Evolutionary conservation across 306 rosid genomes (phyloP), one percentile per base, ranked within the genome.

Genomic region (Acacia melanoxylon): DNA sequence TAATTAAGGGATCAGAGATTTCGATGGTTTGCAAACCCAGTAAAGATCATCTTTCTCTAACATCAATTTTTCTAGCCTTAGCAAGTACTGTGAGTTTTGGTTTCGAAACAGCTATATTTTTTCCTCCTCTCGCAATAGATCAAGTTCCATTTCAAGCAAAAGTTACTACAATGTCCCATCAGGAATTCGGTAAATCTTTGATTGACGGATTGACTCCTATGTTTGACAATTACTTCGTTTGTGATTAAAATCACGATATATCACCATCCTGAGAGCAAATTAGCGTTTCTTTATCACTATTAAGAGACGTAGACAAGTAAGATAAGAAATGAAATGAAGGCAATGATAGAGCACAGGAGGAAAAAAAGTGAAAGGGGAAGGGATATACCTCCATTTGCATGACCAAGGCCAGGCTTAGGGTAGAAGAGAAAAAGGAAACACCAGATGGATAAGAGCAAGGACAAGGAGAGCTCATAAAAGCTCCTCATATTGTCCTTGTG

Each of bases 391-490:
- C 75, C 85, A 35, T 77, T 86, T 25, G 89, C 94, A 51, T 87
- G 87, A 82, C 91, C 90, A 65, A 89, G 83, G 75, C 85, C 89
- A 83, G 89, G 91, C 25, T 81, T 83, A 76, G 90, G 80, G 85
- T 89, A 84, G 89, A 86, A 85, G 77, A 90, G 67, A 84, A 91
- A 89, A 56, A 86, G 77, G 62, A 94, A 89, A 65, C 93, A 92
- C 88, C 92, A 91, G 0, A 92, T 86, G 3, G 93, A 91, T 79
- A 94, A 78, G 63, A 92, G 35, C 75, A 92, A 86, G 76, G 98
- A 88, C 22, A 91, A 80, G 46, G 95, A 94, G 56, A 92, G 88
- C 81, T 91, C 91, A 51, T 80, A 87, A 37, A 90, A 86, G 86
- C 86, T 82, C 63, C 45, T 75, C 69, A 72, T 82, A 82, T 41